These are phyloP conservation scores for Tolypocladium pustulatum DNA, from an alignment of 2,329 filamentous ascomycete genomes.

Conservation along the genomic window DNA sequence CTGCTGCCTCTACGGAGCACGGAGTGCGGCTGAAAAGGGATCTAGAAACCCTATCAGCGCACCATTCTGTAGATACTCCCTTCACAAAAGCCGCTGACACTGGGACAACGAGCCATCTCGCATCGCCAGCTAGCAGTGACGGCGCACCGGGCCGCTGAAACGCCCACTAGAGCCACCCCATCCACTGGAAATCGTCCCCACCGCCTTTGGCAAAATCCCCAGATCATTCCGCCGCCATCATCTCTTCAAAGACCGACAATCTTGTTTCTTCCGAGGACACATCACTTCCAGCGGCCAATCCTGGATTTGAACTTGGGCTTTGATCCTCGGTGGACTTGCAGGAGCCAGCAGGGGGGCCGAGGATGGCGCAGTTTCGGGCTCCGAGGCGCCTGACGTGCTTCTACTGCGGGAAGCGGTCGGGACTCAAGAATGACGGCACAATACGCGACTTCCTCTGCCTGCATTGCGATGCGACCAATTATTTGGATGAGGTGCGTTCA, in stretches of 20 bases:
- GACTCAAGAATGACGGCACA: conserved; percentile 44
- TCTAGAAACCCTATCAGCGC: no score
- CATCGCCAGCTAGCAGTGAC: no score
- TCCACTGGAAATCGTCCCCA: not conserved
- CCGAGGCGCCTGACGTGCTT: conserved; percentile 56
- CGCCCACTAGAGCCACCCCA: not conserved
- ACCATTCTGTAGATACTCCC: no score
- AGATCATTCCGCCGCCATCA: not conserved
- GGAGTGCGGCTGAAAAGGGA: no score
- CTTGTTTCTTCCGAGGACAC: not conserved
- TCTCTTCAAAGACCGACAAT: not conserved
- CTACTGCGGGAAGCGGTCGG: conserved; percentile 67
- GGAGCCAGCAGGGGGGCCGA: not conserved
- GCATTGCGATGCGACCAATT: conserved; percentile 78
- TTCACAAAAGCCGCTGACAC: no score
- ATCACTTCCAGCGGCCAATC: not conserved
- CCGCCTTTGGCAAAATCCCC: conserved; percentile 8
- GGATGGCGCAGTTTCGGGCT: conserved; percentile 32
- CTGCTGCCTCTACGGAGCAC: no score
- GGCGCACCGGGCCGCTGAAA: not conserved
- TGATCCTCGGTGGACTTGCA: not conserved
- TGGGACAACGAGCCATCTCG: no score
- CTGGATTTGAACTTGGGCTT: not conserved
- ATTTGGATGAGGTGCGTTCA: conserved; percentile 64
- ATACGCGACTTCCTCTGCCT: conserved; percentile 62